Evolutionary conservation across 1,284 basidiomycete species (phyloP).

Genomic region (Leccinum fuscescens): DNA sequence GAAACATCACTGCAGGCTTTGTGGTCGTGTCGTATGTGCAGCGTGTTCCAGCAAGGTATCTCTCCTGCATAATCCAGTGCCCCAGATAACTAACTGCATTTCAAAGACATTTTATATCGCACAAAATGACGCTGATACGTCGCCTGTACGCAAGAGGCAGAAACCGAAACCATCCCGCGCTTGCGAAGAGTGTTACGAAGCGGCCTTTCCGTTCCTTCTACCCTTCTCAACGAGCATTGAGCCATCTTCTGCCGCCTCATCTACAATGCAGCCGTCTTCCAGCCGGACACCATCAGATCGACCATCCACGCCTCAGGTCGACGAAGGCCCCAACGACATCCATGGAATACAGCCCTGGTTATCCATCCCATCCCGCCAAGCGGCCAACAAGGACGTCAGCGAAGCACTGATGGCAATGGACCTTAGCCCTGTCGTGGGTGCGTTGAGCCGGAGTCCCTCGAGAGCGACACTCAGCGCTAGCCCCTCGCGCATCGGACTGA

Average conservation of each 20-base stretch:
- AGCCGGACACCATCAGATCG: constrained; percentile 15
- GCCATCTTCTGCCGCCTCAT: constrained; percentile 3
- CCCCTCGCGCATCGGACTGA: constrained; percentile 30
- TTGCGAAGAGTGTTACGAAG: constrained; percentile 83
- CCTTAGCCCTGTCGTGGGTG: constrained; percentile 7
- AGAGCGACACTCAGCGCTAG: constrained; percentile 23
- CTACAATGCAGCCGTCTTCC: constrained; percentile 8
- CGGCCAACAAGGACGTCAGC: constrained; percentile 19
- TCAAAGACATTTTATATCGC: constrained; percentile 75
- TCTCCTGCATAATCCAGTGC: constrained; percentile 7
- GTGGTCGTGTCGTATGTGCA: constrained; percentile 85
- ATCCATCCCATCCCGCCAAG: constrained; percentile 30
- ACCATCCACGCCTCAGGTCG: constrained; percentile 22
- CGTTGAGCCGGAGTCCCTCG: constrained; percentile 27
- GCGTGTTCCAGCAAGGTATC: constrained; percentile 76
- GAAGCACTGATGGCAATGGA: constrained; percentile 45
- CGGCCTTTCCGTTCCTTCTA: constrained; percentile 66
- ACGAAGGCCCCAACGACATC: constrained; percentile 11
- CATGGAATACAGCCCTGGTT: constrained; percentile 31
- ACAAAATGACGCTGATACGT: constrained; percentile 43
- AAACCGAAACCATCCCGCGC: constrained; percentile 71
- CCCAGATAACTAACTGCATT: neutral
- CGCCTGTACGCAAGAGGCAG: constrained; percentile 41
- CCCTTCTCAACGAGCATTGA: constrained; percentile 29
- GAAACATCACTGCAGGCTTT: constrained; percentile 88